Base-by-base conservation (phyloP, 495 filamentous ascomycete genomes). In the Penicillium lividum region DNA sequence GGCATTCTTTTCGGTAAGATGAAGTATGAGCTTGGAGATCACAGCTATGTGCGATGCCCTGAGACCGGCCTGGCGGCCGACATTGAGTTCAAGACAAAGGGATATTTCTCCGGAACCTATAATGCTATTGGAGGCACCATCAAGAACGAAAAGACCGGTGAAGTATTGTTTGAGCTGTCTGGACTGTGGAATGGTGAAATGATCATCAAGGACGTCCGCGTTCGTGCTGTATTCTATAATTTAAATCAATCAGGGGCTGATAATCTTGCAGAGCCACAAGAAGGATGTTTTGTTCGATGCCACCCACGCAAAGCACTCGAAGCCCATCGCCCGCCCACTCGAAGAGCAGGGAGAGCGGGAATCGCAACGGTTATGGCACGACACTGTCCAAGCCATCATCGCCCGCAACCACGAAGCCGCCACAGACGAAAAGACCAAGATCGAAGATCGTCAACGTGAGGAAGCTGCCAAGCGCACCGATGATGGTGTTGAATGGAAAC, bases 11-110 rank as follows among this genome's bases (percentile, higher is more conserved):
- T 99, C 66, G 94, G 94, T 22, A 98, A 97, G 74, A 98, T 99
- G 94, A 97, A 97, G 73, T 99, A 98, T 74, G 94, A 99, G 75
- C 83, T 99, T 18, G 94, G 94, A 38, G 94, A 99, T 70, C 93
- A 97, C 76, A 95, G 92, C 74, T 91, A 88, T 63, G 89, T 98
- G n/a, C 83, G 86, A 58, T 99, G 93, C 72, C 89, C 94, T 2
- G 95, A 98, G 70, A 77, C 89, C 28, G 85, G 89, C 43, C 77
- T 98, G 13, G 80, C 84, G n/a, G 92, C 92, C 58, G 94, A 98
- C 69, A 86, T 99, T 56, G 94, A 99, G 61, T 99, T 99, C 78
- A 99, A 98, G 73, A 93, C 90, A 31, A 99, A 99, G 73, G 95
- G 95, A 5, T 99, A 95, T 78, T 93, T 98, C 65, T 88, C 92